phyloP scores from a whole-genome alignment of 2,329 filamentous ascomycete genomes.

The Balansia obtecta region DNA sequence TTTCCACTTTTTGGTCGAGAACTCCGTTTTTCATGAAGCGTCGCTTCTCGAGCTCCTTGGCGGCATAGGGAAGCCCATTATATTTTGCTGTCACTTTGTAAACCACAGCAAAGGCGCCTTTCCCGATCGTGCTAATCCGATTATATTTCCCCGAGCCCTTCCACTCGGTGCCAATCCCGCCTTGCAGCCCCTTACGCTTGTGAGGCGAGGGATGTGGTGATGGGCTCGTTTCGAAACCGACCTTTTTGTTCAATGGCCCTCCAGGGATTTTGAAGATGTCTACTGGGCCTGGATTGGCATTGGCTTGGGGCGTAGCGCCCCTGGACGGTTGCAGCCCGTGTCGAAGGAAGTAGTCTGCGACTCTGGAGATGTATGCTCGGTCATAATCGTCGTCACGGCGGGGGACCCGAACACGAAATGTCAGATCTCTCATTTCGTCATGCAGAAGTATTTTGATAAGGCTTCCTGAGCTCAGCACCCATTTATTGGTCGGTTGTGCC shows the following conservation, averaged over 20 bases:
- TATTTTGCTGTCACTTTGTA: conserved; percentile 81
- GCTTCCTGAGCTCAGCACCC: conserved; percentile 60
- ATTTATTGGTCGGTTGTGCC: conserved; percentile 19
- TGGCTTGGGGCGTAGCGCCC: conserved; percentile 24
- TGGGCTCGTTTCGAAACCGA: conserved; percentile 2
- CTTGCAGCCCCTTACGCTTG: conserved; percentile 14
- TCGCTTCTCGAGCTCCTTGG: conserved; percentile 89
- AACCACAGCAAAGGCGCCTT: conserved; percentile 89
- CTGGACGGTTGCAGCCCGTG: conserved; percentile 30
- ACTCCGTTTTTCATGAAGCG: conserved; percentile 88
- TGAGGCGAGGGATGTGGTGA: conserved; percentile 7
- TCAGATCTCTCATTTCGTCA: conserved; percentile 44
- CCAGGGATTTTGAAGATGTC: conserved; percentile 21
- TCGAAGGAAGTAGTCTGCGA: conserved; percentile 50
- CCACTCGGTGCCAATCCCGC: conserved; percentile 51
- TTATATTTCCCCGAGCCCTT: conserved; percentile 78
- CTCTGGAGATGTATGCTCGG: conserved; percentile 53
- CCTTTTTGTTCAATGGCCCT: conserved; percentile 6
- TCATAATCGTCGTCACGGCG: conserved; percentile 55
- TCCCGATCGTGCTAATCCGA: conserved; percentile 68
- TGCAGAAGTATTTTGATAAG: conserved; percentile 57
- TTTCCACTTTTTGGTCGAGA: conserved; percentile 83
- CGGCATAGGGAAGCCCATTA: conserved; percentile 73
- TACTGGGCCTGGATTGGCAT: conserved; percentile 26
- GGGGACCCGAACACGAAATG: conserved; percentile 79